Evolutionary conservation across 257 asterid genomes (phyloP).

Genomic region (Thymus mandschuricus): DNA sequence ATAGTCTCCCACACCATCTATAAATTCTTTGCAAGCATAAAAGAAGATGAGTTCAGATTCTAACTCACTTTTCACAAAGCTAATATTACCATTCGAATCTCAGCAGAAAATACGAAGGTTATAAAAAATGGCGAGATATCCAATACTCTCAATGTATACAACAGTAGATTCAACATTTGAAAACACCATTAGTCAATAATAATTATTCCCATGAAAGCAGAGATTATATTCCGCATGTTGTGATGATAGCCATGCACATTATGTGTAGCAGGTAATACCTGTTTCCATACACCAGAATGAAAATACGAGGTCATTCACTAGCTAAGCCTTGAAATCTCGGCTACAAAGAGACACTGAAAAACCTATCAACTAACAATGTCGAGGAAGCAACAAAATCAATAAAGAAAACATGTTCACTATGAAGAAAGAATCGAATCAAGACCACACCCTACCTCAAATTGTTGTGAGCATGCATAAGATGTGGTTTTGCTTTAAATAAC

Average conservation of each 20-base stretch:
- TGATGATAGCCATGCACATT: too few relatives aligned
- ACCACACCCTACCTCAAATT: not conserved
- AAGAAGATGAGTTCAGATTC: too few relatives aligned
- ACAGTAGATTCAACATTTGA: not conserved
- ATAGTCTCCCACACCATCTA: too few relatives aligned
- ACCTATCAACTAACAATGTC: not conserved
- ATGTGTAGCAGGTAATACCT: too few relatives aligned
- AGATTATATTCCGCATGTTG: not conserved
- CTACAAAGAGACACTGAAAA: conserved; percentile 13
- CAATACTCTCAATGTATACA: not conserved
- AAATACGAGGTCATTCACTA: not conserved
- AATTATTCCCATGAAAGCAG: not conserved
- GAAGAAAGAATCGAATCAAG: not conserved
- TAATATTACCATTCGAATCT: not conserved
- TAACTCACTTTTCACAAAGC: too few relatives aligned
- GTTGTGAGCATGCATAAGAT: not conserved
- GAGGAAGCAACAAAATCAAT: conserved; percentile 1
- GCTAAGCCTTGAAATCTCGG: not conserved
- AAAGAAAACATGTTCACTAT: not conserved
- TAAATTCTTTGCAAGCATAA: too few relatives aligned
- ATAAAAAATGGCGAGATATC: not conserved
- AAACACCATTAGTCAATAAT: not conserved
- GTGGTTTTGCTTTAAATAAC: not conserved
- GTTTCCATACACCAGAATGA: not conserved
- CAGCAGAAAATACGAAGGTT: not conserved